A percentile compares a stretch with the other conserved stretches of the same genome.
These are phyloP conservation scores for Phytopythium ostracodes DNA, from an alignment of 352 stramenopile genomes.

Conservation along the genomic window DNA sequence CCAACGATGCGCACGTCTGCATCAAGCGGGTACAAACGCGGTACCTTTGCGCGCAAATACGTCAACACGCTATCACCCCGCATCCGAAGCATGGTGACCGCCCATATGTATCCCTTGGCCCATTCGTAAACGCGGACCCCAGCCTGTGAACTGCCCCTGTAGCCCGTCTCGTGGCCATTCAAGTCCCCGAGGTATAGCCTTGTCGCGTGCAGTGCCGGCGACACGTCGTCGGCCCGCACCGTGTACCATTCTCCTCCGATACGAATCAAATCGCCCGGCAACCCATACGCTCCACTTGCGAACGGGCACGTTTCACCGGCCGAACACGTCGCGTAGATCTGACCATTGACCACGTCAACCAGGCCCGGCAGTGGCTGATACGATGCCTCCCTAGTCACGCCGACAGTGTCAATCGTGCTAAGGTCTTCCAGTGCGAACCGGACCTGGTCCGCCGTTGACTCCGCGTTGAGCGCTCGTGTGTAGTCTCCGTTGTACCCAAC, in stretches of 20 bases:
- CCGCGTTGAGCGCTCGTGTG: slow-evolving; percentile 60
- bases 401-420: slow-evolving; percentile 44
- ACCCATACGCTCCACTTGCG: slow-evolving; percentile 38
- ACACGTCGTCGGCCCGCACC: slow-evolving; percentile 39
- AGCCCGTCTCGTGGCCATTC: slow-evolving; percentile 55
- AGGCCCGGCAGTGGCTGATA: slow-evolving; percentile 38
- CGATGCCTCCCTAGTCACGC: slow-evolving; percentile 41
- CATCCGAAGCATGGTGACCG: slow-evolving; percentile 49
- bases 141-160: slow-evolving; percentile 31
- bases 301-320: slow-evolving; percentile 48
- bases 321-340: slow-evolving; percentile 63
- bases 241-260: slow-evolving; percentile 73
- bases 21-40: slow-evolving; percentile 41
- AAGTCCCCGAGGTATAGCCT: slow-evolving; percentile 59
- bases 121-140: slow-evolving; percentile 57
- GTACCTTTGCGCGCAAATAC: slow-evolving; percentile 56
- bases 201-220: slow-evolving; percentile 29
- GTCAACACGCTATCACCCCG: slow-evolving; percentile 14
- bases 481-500: slow-evolving; percentile 59
- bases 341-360: slow-evolving; percentile 49
- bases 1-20: slow-evolving; percentile 34
- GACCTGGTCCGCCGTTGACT: slow-evolving; percentile 59
- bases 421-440: slow-evolving; percentile 68
- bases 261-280: slow-evolving; percentile 50
- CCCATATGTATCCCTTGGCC: slow-evolving; percentile 70